phyloP scores from a whole-genome alignment of 192 early-diverging fungal species.

The Haplosporangium gracile region DNA sequence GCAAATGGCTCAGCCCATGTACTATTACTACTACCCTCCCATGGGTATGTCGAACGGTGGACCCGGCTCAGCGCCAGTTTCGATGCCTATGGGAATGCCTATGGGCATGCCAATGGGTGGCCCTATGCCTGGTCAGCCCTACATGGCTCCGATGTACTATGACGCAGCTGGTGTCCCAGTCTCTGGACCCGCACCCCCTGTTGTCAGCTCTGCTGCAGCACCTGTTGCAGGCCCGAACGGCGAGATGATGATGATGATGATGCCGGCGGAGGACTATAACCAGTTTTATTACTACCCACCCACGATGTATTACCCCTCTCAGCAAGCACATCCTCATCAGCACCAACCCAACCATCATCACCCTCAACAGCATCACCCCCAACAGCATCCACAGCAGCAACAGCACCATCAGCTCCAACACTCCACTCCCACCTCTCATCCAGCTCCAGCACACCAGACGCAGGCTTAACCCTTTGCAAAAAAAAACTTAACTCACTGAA shows the following conservation, averaged over 20 bases:
- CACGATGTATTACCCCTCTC: slow-evolving; percentile 33
- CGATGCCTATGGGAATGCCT: slow-evolving; percentile 39
- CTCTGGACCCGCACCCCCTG: slow-evolving; percentile 21
- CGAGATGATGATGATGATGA: slow-evolving; percentile 55
- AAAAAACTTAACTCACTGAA: neutral
- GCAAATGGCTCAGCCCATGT: slow-evolving; percentile 42
- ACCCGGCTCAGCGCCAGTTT: slow-evolving; percentile 7
- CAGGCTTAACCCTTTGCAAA: neutral
- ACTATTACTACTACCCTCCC: slow-evolving; percentile 52
- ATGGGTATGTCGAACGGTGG: slow-evolving; percentile 16
- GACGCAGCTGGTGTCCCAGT: slow-evolving; percentile 26
- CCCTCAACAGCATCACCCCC: neutral
- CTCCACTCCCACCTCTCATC: neutral
- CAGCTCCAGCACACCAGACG: neutral
- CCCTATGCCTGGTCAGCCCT: slow-evolving; percentile 39
- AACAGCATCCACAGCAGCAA: neutral
- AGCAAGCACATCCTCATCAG: slow-evolving; percentile 16
- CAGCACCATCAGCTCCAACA: neutral
- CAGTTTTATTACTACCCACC: slow-evolving; percentile 53
- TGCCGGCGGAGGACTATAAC: slow-evolving; percentile 49
- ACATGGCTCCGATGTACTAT: slow-evolving; percentile 44
- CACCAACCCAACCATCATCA: slow-evolving; percentile 11
- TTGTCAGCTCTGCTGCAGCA: slow-evolving; percentile 5
- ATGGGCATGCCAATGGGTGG: slow-evolving; percentile 41
- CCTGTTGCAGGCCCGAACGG: slow-evolving; percentile 15